Base-by-base conservation (phyloP, 345 rosid genomes). In the Lepidium africanum region DNA sequence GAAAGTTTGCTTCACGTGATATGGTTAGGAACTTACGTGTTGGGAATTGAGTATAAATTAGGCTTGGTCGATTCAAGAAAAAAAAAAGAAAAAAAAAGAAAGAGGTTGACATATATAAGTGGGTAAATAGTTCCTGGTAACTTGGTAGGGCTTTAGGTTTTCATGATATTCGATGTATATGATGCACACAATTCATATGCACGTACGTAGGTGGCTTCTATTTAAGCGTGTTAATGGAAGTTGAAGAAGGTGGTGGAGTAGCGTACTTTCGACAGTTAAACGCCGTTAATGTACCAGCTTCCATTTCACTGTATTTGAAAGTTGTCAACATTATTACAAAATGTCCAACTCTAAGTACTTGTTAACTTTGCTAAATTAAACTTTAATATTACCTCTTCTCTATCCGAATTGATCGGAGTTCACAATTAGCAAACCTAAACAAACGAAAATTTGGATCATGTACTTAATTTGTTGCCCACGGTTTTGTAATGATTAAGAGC, bases 361-460 rank as follows among this genome's bases (percentile, higher is more conserved):
- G 9, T 23, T n/a, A 33, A 39, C 25, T 47, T 50, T 25, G 27
- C 27, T 25, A 25, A 25, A 25, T 25, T 1, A 9, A 35, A 23
- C 16, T 1, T 63, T 30, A 25, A 25, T 47, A 1, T 21, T 47
- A 64, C 76, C 70, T 65, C 54, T 65, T 41, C 1, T 65, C 60
- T 57, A 73, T 49, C 6, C 6, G 54, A 21, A 73, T 65, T 2
- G 77, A 41, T 32, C 77, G 67, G 37, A 73, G 67, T 73, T 73
- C 77, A 50, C 77, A 65, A 49, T 73, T 73, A 7, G 21, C 71
- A 73, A 73, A 73, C 71, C 77, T 73, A 58, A 19, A 73, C 46
- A 35, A 14, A 51, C 2, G 27, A 25, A 25, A 25, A 25, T 0
- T 25, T 25, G 27, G 27, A 25, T 25, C 3, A 25, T 4, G 27